A percentile compares a stretch with the other conserved stretches of the same genome.
These are phyloP conservation scores for Senna siamea DNA, from an alignment of 306 rosid species.

Conservation along the genomic window DNA sequence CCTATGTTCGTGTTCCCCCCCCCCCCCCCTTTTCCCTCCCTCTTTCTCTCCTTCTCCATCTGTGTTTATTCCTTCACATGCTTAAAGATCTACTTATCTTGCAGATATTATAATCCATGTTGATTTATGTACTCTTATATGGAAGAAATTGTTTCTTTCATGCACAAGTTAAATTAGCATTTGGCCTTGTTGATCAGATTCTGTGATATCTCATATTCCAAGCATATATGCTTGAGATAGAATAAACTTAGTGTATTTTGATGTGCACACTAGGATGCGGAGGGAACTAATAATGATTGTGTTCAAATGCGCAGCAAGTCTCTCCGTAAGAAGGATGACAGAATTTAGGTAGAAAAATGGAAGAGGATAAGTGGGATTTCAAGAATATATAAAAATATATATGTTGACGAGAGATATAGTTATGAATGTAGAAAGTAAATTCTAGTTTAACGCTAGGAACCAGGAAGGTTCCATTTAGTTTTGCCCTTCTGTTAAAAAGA, in stretches of 20 bases:
- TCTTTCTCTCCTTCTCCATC: not conserved
- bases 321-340: not conserved
- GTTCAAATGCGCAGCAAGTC: not conserved
- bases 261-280: not conserved
- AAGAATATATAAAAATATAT: not conserved
- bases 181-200: too few species aligned
- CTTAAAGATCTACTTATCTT: constrained; percentile 12
- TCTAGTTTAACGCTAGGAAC: not conserved
- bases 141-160: not conserved
- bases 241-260: not conserved
- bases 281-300: not conserved
- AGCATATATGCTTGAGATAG: not conserved
- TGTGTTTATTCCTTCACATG: not conserved
- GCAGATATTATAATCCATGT: constrained; percentile 2
- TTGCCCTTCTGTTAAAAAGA: too few species aligned
- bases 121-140: not conserved
- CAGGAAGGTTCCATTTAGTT: not conserved
- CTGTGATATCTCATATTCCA: not conserved
- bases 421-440: constrained; percentile 1
- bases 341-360: not conserved
- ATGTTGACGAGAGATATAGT: not conserved
- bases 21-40: too few species aligned
- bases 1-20: too few species aligned
- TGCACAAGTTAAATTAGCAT: not conserved
- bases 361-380: not conserved